Evolutionary conservation across 2,329 filamentous ascomycete genomes (phyloP).

Genomic region (Bipolaris oryzae): DNA sequence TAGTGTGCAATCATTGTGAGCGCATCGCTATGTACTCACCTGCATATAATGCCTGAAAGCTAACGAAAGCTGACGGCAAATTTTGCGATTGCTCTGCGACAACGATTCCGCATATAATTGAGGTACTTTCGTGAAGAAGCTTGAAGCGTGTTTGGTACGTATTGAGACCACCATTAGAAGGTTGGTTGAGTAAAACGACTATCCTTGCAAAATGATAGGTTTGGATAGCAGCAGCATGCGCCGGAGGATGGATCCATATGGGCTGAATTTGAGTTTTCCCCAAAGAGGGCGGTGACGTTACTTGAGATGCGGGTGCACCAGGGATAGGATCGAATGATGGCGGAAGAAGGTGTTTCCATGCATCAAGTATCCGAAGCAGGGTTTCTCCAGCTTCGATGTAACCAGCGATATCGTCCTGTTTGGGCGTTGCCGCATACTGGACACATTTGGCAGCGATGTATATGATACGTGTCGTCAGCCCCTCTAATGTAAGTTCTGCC

Average conservation of each 20-base stretch:
- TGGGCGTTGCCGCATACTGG: slow-evolving; percentile 61
- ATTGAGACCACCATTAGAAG: slow-evolving; percentile 56
- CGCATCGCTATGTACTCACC: slow-evolving; percentile 19
- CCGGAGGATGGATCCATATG: slow-evolving; percentile 39
- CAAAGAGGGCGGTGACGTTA: slow-evolving; percentile 13
- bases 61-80: slow-evolving; percentile 36
- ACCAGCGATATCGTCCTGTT: slow-evolving; percentile 46
- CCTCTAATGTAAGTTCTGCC: slow-evolving; percentile 56
- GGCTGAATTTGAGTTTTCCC: slow-evolving; percentile 19
- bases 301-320: slow-evolving; percentile 8
- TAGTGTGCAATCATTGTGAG: background rate
- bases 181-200: slow-evolving; percentile 59
- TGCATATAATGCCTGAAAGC: slow-evolving; percentile 40
- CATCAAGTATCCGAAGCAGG: slow-evolving; percentile 56
- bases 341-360: slow-evolving; percentile 55
- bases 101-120: slow-evolving; percentile 58
- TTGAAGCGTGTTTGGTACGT: slow-evolving; percentile 55
- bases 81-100: slow-evolving; percentile 46
- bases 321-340: slow-evolving; percentile 54
- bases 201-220: slow-evolving; percentile 61
- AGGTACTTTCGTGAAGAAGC: slow-evolving; percentile 54
- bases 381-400: slow-evolving; percentile 54
- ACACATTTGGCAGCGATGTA: slow-evolving; percentile 64
- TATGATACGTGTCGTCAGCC: slow-evolving; percentile 59
- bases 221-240: slow-evolving; percentile 55